These are phyloP conservation scores for Herpetospermum pedunculosum DNA, from an alignment of 306 rosid genomes.

Conservation along the genomic window DNA sequence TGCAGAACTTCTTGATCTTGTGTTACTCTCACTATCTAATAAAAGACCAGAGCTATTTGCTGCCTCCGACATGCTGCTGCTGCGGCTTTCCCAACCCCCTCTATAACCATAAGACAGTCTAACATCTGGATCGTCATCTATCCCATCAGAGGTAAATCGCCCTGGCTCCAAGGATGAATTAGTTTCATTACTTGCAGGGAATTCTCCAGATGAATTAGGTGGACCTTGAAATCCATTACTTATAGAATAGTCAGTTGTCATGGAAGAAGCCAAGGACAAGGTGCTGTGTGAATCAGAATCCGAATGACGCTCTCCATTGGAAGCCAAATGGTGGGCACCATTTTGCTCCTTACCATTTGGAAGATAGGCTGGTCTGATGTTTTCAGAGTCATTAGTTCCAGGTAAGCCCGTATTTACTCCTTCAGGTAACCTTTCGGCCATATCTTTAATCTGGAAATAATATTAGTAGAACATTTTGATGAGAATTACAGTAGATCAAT, in stretches of 20 bases:
- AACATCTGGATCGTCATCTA: slow-evolving; percentile 11
- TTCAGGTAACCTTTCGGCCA: slow-evolving; percentile 85
- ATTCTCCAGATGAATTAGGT: slow-evolving; percentile 24
- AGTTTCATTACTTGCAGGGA: slow-evolving; percentile 32
- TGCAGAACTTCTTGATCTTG: slow-evolving; percentile 33
- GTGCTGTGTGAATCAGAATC: slow-evolving; percentile 54
- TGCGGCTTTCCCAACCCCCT: slow-evolving; percentile 28
- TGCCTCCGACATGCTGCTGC: slow-evolving; percentile 32
- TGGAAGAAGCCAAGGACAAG: slow-evolving; percentile 43
- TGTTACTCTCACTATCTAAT: slow-evolving; percentile 59
- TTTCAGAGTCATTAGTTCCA: slow-evolving; percentile 44
- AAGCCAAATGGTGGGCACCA: slow-evolving; percentile 39
- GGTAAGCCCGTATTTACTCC: slow-evolving; percentile 10
- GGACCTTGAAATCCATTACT: slow-evolving; percentile 26
- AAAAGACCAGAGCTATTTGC: slow-evolving; percentile 45
- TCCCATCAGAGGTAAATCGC: slow-evolving; percentile 27
- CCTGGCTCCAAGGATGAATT: slow-evolving; percentile 27
- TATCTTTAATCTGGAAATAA: slow-evolving; percentile 68
- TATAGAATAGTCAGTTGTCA: slow-evolving; percentile 39
- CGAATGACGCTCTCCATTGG: slow-evolving; percentile 44
- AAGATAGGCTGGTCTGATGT: slow-evolving; percentile 26
- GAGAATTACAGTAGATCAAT: background rate
- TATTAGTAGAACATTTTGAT: background rate
- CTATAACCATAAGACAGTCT: slow-evolving; percentile 39
- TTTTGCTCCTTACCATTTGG: slow-evolving; percentile 61